Evolutionary conservation across 2,329 filamentous ascomycete genomes (phyloP), one percentile per base, ranked within the genome.

Genomic region (Didymosphaeria variabile): DNA sequence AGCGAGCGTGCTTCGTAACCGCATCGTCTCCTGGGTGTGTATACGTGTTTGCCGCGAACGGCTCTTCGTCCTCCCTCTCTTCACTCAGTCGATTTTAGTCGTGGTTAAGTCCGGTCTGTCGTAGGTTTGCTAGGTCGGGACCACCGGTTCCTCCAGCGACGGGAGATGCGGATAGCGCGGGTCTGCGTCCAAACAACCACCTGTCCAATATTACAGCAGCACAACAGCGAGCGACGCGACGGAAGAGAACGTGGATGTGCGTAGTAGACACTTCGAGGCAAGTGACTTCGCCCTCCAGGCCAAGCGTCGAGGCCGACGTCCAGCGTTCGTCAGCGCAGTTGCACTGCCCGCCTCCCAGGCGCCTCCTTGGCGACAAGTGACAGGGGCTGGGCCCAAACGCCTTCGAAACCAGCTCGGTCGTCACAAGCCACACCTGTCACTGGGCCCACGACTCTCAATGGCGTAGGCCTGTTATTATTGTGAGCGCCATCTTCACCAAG

Each of bases 21-120:
- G 63, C 75, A 77, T 77, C 58, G 57, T 61, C 56, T 65, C 64
- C 45, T 71, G 69, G 64, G 67, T 65, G n/a, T 44, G n/a, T 44
- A 17, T 44, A 6, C 19, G 38, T 44, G 40, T 44, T 19, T 44
- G 40, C 40, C 40, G 40, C 40, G 40, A 21, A 19, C n/a, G 17
- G 40, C 40, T 19, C 17, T 9, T 44, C 19, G 10, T 36, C n/a
- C 42, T 21, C 42, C 42, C 10, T 7, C 19, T 23, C 19, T 45
- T 45, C n/a, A 5, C 19, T 45, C 12, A 5, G 12, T 12, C 19
- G 10, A 3, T 21, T 12, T 13, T 7, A 45, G 38, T 17, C 15
- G 38, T 40, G 15, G 17, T 13, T 9, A 5, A 8, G 15, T 40
- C 38, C 38, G 17, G 12, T 19, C 17, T 40, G 4, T 5, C 17